Evolutionary conservation across 1,139 yeast genomes (phyloP), one percentile per base, ranked within the genome.

Genomic region (Magnusiomyces fungicola): DNA sequence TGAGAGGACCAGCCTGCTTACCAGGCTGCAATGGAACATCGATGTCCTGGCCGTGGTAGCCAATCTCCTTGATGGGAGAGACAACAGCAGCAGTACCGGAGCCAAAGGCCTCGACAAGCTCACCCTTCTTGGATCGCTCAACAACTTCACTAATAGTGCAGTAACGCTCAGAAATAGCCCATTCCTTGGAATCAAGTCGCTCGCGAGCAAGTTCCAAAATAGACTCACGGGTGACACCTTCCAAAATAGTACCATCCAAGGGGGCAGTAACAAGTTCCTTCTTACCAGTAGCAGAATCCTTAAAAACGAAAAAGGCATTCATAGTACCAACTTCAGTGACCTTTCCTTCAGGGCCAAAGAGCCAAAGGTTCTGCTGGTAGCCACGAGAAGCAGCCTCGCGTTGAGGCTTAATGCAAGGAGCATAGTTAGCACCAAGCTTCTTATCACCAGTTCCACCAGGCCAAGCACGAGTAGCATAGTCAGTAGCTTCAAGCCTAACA

Each of bases 51-150:
- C 83, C 92, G 54, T 76, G 74, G 79, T 80, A 92, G 53, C 90
- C 92, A 63, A 92, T 86, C 60, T 78, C 84, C 68, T 84, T 80
- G 63, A 92, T 88, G 58, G 97, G 97, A 37, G 96, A 81, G 44
- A 92, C 97, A 65, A 90, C 81, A 39, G 97, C 97, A 50, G 98
- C 97, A 50, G 98, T 92, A 62, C 98, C 97, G 19, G 96, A 76
- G 59, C 98, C 98, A 63, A 92, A 92, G 14, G 96, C 96, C 73
- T 92, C 97, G 9, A 89, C 78, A 62, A 92, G 77, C 65, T 85
- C 83, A 51, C 96, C 96, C 67, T 81, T 79, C 40, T 70, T 72
- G 45, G 96, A 83, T 61, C 79, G 80, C 60, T 85, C 89, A 50
- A 76, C 76, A 51, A 92, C 85, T 70, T 92, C 97, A 56, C 69